Base-by-base conservation (phyloP, 2,329 filamentous ascomycete genomes). In the Xylaria sp. region DNA sequence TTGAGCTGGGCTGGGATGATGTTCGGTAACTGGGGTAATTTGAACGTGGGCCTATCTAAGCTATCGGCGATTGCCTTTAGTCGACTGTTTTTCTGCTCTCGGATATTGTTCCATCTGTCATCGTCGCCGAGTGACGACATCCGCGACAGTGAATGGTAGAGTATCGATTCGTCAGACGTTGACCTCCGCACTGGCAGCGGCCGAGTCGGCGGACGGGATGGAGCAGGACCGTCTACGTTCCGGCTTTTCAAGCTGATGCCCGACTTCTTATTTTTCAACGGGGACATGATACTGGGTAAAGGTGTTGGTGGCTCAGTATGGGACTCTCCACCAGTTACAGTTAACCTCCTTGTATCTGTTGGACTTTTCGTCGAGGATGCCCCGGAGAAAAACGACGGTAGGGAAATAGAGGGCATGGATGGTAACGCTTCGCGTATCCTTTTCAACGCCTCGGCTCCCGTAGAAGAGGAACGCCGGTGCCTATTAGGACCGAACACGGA, bases 61-160 rank as follows among this genome's bases (percentile, higher is more conserved):
- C 89, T 95, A 69, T 97, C 92, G 67, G 87, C 89, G 69, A 97
- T 90, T 4, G 93, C 93, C 74, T 96, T 96, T 67, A 94, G 80
- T 39, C 93, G 83, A 63, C 89, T 91, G 66, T 97, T 97, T 61
- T 93, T 88, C 76, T 94, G 90, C 57, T 91, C 89, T 40, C 87
- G 84, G 11, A 96, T 85, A 70, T 94, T 80, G 45, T 89, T 84
- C 70, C 94, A 97, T 41, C 87, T 82, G 38, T 85, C 84, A 64
- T 93, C 90, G 67, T 97, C 91, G 1, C 92, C 92, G 0, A 95
- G 79, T 0, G 91, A 95, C 0, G 92, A 94, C 1, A 89, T 86
- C 21, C 86, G 81, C 0, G 92, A 96, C 2, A 92, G 76, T 4
- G 84, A 86, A 62, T 90, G 85, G 63, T 89, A 88, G 16, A 94